phyloP scores from a whole-genome alignment of 2,329 filamentous ascomycete species.

The Tolypocladium cylindrosporum region DNA sequence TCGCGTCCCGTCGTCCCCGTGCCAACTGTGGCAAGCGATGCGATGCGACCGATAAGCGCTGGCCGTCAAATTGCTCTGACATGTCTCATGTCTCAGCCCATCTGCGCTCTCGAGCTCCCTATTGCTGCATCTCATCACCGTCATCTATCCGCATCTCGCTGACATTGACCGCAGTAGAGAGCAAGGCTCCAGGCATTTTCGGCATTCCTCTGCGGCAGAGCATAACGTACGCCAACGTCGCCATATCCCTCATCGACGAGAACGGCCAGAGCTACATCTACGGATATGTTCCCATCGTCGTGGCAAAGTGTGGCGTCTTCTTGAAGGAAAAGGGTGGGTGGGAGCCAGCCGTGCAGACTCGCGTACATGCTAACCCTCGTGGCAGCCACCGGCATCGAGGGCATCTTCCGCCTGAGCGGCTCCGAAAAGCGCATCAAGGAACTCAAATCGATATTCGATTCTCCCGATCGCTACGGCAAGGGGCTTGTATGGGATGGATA shows the following conservation, averaged over 20 bases:
- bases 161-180: slow-evolving; percentile 24
- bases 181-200: slow-evolving; percentile 68
- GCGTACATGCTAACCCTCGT: slow-evolving; percentile 11
- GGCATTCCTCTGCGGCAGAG: slow-evolving; percentile 87
- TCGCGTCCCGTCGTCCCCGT: not conserved
- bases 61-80: not conserved
- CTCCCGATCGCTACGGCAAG: slow-evolving; percentile 91
- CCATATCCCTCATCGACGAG: slow-evolving; percentile 89
- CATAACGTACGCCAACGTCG: slow-evolving; percentile 95
- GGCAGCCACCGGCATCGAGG: slow-evolving; percentile 83
- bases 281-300: slow-evolving; percentile 95
- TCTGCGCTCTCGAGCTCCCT: not conserved
- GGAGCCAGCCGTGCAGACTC: too few species aligned
- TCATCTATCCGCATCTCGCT: slow-evolving; percentile 6
- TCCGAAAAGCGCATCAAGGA: slow-evolving; percentile 99
- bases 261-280: slow-evolving; percentile 95
- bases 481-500: slow-evolving; percentile 95
- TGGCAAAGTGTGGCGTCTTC: slow-evolving; percentile 95
- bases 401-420: slow-evolving; percentile 91
- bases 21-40: not conserved
- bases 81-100: too few species aligned
- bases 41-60: not conserved
- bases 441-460: slow-evolving; percentile 83
- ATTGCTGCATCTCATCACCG: not conserved
- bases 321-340: slow-evolving; percentile 85